A percentile compares a stretch with the other conserved stretches of the same genome.
Evolutionary conservation across 805 yeast genomes (phyloP).

Genomic region (Metschnikowia cerradonensis): DNA sequence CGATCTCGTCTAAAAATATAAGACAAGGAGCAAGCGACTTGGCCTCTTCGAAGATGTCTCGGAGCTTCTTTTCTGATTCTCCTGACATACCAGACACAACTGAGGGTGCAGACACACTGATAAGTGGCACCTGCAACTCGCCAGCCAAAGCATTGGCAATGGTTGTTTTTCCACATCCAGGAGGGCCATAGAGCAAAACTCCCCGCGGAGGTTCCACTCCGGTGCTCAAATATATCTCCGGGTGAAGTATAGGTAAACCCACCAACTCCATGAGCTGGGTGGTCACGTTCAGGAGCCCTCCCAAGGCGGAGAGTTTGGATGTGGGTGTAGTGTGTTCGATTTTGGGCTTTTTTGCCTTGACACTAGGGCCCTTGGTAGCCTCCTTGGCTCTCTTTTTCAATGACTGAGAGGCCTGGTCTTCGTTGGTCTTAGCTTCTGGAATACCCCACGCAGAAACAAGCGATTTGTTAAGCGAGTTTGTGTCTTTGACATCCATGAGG

Average conservation of each 20-base stretch:
- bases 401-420: slow-evolving; percentile 24
- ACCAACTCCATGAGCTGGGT: slow-evolving; percentile 84
- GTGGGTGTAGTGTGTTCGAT: slow-evolving; percentile 69
- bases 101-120: slow-evolving; percentile 89
- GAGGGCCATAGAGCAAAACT: slow-evolving; percentile 92
- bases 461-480: slow-evolving; percentile 70
- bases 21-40: slow-evolving; percentile 85
- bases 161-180: slow-evolving; percentile 98
- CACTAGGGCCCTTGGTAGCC: slow-evolving; percentile 23
- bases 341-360: slow-evolving; percentile 32
- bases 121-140: slow-evolving; percentile 87
- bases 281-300: slow-evolving; percentile 86
- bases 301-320: slow-evolving; percentile 65
- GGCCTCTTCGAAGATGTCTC: slow-evolving; percentile 94
- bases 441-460: slow-evolving; percentile 68
- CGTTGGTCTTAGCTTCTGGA: slow-evolving; percentile 7
- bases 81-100: slow-evolving; percentile 99
- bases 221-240: slow-evolving; percentile 80
- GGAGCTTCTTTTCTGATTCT: slow-evolving; percentile 88
- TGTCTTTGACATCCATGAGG: slow-evolving; percentile 56
- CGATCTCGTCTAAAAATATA: slow-evolving; percentile 92
- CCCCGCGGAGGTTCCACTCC: slow-evolving; percentile 97
- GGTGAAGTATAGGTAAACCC: slow-evolving; percentile 89
- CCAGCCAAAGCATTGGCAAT: slow-evolving; percentile 96
- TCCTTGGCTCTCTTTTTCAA: slow-evolving; percentile 54